phyloP scores from a whole-genome alignment of 2,329 filamentous ascomycete genomes.

The Colletotrichum filicis region DNA sequence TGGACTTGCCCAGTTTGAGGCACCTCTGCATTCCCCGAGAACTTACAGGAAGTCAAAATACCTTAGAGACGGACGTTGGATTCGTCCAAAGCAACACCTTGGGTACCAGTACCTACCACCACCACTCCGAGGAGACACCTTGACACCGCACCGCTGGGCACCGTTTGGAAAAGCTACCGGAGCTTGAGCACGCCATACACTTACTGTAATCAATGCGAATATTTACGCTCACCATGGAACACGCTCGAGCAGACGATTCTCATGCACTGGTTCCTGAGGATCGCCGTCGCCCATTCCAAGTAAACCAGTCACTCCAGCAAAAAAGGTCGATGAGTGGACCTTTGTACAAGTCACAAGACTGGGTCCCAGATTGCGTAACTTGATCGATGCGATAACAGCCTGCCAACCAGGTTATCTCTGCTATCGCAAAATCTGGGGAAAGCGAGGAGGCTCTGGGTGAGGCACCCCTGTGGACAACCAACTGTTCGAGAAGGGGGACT shows the following conservation, averaged over 20 bases:
- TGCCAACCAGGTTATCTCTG: constrained; percentile 12
- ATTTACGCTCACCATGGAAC: constrained; percentile 4
- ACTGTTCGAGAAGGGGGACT: constrained; percentile 15
- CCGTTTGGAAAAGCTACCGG: not conserved
- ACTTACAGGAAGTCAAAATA: not conserved
- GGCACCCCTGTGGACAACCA: constrained; percentile 16
- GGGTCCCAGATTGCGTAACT: constrained; percentile 25
- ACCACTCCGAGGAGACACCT: not conserved
- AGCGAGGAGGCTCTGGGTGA: constrained; percentile 5
- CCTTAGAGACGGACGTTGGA: not conserved
- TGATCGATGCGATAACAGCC: constrained; percentile 30
- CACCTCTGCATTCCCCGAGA: not conserved
- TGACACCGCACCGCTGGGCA: not conserved
- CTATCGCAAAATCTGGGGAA: constrained; percentile 31
- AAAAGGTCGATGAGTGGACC: constrained; percentile 23
- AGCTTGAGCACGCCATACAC: constrained; percentile 25
- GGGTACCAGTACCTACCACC: too few relatives aligned
- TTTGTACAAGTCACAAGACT: constrained; percentile 28
- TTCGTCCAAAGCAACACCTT: not conserved
- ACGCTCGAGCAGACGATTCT: constrained; percentile 24
- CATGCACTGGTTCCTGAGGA: constrained; percentile 29
- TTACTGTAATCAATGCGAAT: constrained; percentile 12
- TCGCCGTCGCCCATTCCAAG: not conserved
- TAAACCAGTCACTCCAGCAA: not conserved
- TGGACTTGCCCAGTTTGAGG: constrained; percentile 16